A percentile compares a stretch with the other conserved stretches of the same genome.
These are phyloP conservation scores for Blastocystis sp. DNA, from an alignment of 352 stramenopile genomes.

Conservation along the genomic window DNA sequence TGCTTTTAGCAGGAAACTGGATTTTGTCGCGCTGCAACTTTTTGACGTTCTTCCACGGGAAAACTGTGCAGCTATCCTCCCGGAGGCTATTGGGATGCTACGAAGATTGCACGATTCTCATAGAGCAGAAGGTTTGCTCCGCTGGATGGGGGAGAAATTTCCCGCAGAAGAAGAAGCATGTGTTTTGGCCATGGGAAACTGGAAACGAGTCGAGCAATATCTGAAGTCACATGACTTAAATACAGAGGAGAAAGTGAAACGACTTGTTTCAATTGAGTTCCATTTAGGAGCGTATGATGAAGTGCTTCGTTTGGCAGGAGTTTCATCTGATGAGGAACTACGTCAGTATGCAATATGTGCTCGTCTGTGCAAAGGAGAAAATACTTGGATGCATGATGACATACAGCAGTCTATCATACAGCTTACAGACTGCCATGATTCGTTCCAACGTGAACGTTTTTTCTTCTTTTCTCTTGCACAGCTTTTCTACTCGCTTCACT, in stretches of 20 bases:
- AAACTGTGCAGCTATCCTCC: neutral
- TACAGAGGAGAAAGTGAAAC: neutral
- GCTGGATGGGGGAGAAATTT: no score
- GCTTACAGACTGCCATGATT: neutral
- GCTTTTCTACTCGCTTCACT: neutral
- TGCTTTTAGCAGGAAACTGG: neutral
- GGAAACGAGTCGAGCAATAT: neutral
- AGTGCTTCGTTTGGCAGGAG: neutral
- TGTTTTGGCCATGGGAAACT: neutral
- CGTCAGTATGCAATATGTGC: neutral
- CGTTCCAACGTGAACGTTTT: neutral
- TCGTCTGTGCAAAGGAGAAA: neutral
- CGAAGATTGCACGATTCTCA: neutral
- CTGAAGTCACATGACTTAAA: neutral
- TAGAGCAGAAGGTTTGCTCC: neutral
- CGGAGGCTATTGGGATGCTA: neutral
- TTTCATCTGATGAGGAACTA: neutral
- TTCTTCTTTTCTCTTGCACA: neutral
- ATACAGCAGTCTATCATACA: neutral
- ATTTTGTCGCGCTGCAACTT: neutral
- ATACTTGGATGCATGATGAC: neutral
- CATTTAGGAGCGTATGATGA: neutral
- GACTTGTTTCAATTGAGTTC: neutral
- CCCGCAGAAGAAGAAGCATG: neutral
- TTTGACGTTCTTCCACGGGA: neutral